Percentiles rank a stretch among this genome's conserved stretches.
Evolutionary conservation across 495 filamentous ascomycete genomes (phyloP).

Genomic region (Lepraria neglecta): DNA sequence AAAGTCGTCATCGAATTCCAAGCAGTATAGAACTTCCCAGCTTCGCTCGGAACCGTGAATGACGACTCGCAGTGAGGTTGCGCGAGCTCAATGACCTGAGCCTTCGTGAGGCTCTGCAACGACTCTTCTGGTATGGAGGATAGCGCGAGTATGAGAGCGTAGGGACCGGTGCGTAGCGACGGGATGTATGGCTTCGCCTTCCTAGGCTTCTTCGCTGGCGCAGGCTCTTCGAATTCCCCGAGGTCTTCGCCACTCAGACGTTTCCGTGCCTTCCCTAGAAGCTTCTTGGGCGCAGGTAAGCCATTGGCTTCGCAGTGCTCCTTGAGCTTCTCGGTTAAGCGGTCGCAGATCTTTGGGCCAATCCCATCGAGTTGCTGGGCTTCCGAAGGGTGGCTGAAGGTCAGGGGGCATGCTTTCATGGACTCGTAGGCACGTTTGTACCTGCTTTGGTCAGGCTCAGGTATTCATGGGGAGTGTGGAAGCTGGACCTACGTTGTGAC

Average conservation of each 20-base stretch:
- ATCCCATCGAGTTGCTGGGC: slow-evolving; percentile 66
- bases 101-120: slow-evolving; percentile 56
- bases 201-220: slow-evolving; percentile 57
- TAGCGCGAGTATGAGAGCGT: slow-evolving; percentile 66
- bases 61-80: slow-evolving; percentile 70
- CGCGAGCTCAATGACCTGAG: slow-evolving; percentile 60
- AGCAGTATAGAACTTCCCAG: slow-evolving; percentile 68
- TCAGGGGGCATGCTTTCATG: slow-evolving; percentile 69
- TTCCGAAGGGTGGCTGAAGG: slow-evolving; percentile 68
- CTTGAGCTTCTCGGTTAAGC: slow-evolving; percentile 62
- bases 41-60: slow-evolving; percentile 61
- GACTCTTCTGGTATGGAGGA: slow-evolving; percentile 51
- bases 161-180: slow-evolving; percentile 61
- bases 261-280: slow-evolving; percentile 32
- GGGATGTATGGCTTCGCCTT: slow-evolving; percentile 69
- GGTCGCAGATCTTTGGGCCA: slow-evolving; percentile 62
- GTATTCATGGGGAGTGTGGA: no score
- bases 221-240: slow-evolving; percentile 28
- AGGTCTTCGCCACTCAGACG: slow-evolving; percentile 42
- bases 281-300: slow-evolving; percentile 58
- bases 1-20: slow-evolving; percentile 84
- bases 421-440: slow-evolving; percentile 75
- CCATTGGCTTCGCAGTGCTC: slow-evolving; percentile 62
- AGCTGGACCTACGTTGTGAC: slow-evolving; percentile 45
- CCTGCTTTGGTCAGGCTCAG: neutral